Percentiles rank a stretch among this genome's conserved stretches.
These are phyloP conservation scores for Chytridiales sp. DNA, from an alignment of 371 early-diverging fungal species.

Conservation along the genomic window DNA sequence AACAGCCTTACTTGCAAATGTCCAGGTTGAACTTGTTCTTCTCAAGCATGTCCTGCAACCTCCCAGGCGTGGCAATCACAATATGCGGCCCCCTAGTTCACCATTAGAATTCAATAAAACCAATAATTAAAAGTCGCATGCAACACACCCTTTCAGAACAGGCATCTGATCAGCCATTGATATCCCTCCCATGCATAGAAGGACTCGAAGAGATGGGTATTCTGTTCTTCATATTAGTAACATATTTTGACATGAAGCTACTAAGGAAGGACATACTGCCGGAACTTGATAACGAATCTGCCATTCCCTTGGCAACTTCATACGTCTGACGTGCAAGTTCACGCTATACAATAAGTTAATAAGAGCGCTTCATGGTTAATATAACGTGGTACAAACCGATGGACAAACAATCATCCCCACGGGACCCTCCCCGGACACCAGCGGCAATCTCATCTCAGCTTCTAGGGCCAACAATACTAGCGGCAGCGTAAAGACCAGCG, in stretches of 20 bases:
- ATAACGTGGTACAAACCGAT: constrained; percentile 57
- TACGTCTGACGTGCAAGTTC: constrained; percentile 86
- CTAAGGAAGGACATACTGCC: too few species aligned
- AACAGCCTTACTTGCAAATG: constrained; percentile 31
- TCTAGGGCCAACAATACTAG: constrained; percentile 77
- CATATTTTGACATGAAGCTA: too few species aligned
- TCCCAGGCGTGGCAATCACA: constrained; percentile 99
- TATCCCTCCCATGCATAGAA: constrained; percentile 95
- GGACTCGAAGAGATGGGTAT: constrained; percentile 69
- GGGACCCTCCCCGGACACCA: constrained; percentile 88
- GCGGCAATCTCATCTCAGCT: constrained; percentile 73
- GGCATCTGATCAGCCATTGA: constrained; percentile 82
- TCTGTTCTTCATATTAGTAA: constrained; percentile 43
- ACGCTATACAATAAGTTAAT: constrained; percentile 47
- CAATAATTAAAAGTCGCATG: too few species aligned
- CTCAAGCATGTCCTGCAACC: constrained; percentile 97
- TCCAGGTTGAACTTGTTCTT: constrained; percentile 65
- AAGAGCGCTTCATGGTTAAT: background rate
- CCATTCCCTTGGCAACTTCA: constrained; percentile 68
- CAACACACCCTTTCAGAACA: constrained; percentile 59
- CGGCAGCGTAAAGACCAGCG: constrained; percentile 68
- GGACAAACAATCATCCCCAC: constrained; percentile 87
- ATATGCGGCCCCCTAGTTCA: constrained; percentile 79
- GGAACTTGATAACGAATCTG: constrained; percentile 62
- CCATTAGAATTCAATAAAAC: background rate